These are phyloP conservation scores for Aphanomyces invadans DNA, from an alignment of 352 stramenopile species.

Conservation along the genomic window DNA sequence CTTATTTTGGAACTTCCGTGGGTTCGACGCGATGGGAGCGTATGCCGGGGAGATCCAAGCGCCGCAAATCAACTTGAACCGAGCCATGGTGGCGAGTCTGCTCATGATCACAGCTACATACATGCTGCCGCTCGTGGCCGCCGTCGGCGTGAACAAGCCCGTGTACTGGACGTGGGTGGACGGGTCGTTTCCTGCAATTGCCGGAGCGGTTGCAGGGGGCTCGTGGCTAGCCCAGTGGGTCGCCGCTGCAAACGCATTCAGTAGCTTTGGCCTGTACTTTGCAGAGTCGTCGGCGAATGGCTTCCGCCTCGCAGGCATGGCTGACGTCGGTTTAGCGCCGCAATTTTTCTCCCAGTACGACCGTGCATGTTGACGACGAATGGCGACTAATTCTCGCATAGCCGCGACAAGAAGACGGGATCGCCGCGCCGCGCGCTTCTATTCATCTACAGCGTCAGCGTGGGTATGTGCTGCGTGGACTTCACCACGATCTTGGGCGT, in stretches of 20 bases:
- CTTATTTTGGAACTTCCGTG: slow-evolving; percentile 96
- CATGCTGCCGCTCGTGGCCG: slow-evolving; percentile 86
- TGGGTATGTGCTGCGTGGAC: slow-evolving; percentile 82
- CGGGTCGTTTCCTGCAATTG: slow-evolving; percentile 87
- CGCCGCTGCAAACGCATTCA: slow-evolving; percentile 79
- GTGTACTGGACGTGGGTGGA: slow-evolving; percentile 84
- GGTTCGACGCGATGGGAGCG: slow-evolving; percentile 87
- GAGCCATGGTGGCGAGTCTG: slow-evolving; percentile 81
- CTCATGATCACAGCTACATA: slow-evolving; percentile 81
- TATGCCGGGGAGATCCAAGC: slow-evolving; percentile 90
- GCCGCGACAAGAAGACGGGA: slow-evolving; percentile 43
- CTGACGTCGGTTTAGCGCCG: slow-evolving; percentile 84
- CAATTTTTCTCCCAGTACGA: slow-evolving; percentile 80
- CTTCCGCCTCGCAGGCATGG: slow-evolving; percentile 84
- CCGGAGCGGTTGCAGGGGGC: slow-evolving; percentile 69
- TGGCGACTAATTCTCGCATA: slow-evolving; percentile 28
- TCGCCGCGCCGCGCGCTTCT: slow-evolving; percentile 63
- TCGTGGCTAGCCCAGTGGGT: slow-evolving; percentile 85
- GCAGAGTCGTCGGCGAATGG: slow-evolving; percentile 92
- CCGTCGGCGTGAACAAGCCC: slow-evolving; percentile 75
- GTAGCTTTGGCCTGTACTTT: slow-evolving; percentile 91
- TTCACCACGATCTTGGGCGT: slow-evolving; percentile 86
- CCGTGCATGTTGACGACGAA: slow-evolving; percentile 7
- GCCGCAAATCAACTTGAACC: slow-evolving; percentile 71
- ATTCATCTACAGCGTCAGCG: slow-evolving; percentile 79